phyloP scores from a whole-genome alignment of 352 stramenopile genomes.

The Pythium scleroteichum region DNA sequence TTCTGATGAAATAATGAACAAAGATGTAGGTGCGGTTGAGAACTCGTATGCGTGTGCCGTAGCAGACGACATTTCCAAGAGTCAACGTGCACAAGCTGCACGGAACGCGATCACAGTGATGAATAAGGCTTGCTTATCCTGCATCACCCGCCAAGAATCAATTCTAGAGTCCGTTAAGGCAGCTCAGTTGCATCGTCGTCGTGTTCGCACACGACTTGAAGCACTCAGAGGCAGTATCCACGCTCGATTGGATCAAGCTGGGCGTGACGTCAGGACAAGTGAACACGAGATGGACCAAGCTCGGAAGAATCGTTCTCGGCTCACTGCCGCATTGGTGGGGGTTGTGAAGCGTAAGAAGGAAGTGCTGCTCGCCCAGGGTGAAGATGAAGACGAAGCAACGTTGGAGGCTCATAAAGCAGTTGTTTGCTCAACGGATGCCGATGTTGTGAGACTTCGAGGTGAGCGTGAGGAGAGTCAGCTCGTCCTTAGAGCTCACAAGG shows the following conservation, averaged over 20 bases:
- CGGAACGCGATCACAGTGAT: conserved; percentile 46
- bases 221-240: conserved; percentile 5
- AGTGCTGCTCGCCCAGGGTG: conserved; percentile 8
- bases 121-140: conserved; percentile 38
- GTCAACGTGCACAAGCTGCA: conserved; percentile 36
- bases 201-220: conserved; percentile 30
- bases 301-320: conserved; percentile 4
- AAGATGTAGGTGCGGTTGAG: conserved; percentile 8
- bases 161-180: conserved; percentile 22
- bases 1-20: conserved; percentile 12
- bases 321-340: conserved; percentile 10
- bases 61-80: conserved; percentile 12
- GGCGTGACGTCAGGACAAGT: conserved; percentile 15
- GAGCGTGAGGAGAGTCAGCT: conserved; percentile 16
- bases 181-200: conserved; percentile 21
- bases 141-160: conserved; percentile 43
- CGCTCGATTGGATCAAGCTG: conserved; percentile 26
- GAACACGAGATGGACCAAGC: conserved; percentile 28
- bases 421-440: conserved; percentile 12
- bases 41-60: conserved; percentile 18
- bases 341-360: conserved; percentile 8
- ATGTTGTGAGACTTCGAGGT: conserved; percentile 14
- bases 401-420: conserved; percentile 16
- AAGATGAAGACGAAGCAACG: conserved; percentile 15
- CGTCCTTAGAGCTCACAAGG: conserved; percentile 10